Conservation (phyloP, 306 rosid genomes). For the Glycine soja region DNA sequence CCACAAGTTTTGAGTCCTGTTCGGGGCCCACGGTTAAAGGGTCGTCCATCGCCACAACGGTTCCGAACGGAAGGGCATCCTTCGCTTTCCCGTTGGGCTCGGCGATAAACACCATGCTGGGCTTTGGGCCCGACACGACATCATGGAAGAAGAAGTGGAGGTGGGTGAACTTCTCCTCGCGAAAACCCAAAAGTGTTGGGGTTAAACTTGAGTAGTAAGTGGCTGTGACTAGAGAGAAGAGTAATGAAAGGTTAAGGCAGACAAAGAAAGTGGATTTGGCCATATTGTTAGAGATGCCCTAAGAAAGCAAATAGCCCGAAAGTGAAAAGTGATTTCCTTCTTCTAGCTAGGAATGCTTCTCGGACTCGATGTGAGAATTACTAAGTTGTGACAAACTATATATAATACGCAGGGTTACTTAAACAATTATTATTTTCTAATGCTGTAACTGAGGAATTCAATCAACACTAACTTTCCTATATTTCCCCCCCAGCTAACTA, state of each 20-base stretch:
- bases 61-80: conserved; percentile 48
- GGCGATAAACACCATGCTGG: conserved; percentile 51
- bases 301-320: too few species aligned
- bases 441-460: too few species aligned
- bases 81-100: conserved; percentile 44
- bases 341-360: too few species aligned
- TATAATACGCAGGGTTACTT: too few species aligned
- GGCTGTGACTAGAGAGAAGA: conserved; percentile 7
- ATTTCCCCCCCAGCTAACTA: too few species aligned
- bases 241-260: conserved; percentile 14
- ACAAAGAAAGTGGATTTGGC: neutral
- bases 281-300: neutral
- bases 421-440: too few species aligned
- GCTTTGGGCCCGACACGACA: conserved; percentile 53
- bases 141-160: conserved; percentile 74
- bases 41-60: conserved; percentile 54
- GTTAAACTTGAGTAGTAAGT: conserved; percentile 34
- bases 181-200: conserved; percentile 45
- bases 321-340: too few species aligned
- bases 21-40: conserved; percentile 52
- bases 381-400: too few species aligned
- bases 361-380: too few species aligned
- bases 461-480: too few species aligned
- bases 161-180: conserved; percentile 59
- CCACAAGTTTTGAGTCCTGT: conserved; percentile 46